phyloP scores from a whole-genome alignment of 768 basidiomycete species.

The Trametes elegans region DNA sequence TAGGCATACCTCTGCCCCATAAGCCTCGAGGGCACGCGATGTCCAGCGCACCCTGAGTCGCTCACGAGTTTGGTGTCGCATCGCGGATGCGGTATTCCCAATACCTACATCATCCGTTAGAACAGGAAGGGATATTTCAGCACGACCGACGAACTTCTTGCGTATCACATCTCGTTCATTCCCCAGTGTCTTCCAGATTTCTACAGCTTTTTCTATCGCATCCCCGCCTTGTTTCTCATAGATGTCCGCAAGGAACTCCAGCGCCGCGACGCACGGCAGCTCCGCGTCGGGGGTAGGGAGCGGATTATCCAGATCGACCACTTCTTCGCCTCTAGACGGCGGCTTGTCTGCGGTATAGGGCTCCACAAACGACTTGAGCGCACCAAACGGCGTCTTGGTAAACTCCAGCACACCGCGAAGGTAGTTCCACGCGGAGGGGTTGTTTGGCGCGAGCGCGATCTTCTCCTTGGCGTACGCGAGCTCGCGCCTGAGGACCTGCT shows the following conservation, averaged over 20 bases:
- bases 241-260: constrained; percentile 85
- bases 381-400: constrained; percentile 55
- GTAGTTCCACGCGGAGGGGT: constrained; percentile 96
- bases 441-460: constrained; percentile 87
- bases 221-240: constrained; percentile 58
- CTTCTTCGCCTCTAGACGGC: constrained; percentile 33
- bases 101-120: constrained; percentile 43
- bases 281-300: constrained; percentile 61
- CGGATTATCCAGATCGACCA: constrained; percentile 74
- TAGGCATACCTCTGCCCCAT: background rate
- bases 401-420: constrained; percentile 79
- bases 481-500: constrained; percentile 63
- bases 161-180: constrained; percentile 71
- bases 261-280: constrained; percentile 73
- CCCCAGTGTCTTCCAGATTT: constrained; percentile 71
- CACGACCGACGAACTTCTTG: constrained; percentile 53
- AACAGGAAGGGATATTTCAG: background rate
- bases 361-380: constrained; percentile 55
- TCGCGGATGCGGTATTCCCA: constrained; percentile 74
- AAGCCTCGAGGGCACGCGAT: background rate
- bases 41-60: too few species aligned
- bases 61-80: constrained; percentile 28
- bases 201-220: constrained; percentile 37
- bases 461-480: constrained; percentile 78
- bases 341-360: constrained; percentile 53